Base-by-base conservation (phyloP, 352 stramenopile genomes). In the Pythium monospermum region DNA sequence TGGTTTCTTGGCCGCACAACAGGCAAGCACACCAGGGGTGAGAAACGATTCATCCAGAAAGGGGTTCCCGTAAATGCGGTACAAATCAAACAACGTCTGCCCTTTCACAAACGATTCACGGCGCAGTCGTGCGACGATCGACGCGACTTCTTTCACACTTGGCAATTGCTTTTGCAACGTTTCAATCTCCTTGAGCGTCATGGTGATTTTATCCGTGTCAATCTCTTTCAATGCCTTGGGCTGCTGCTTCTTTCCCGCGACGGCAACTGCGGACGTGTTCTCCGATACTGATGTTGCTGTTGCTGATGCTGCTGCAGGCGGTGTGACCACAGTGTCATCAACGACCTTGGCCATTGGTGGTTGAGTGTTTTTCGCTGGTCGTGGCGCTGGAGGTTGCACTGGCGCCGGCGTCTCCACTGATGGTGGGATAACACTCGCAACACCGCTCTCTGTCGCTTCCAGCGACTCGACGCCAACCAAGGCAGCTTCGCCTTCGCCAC, bases 1-100 rank as follows among this genome's bases (percentile, higher is more conserved):
- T 2, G 83, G 77, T 39, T 89, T 85, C 55, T 87, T 82, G 12
- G 79, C 80, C 18, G 89, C 74, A 32, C 79, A 91, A 43, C 77
- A 93, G 49, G 81, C 79, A 16, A 87, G 39, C n/a, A 93, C 78
- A 10, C 83, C 83, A 1, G 80, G 83, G 1, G 76, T 85, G 21
- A 93, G 57, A 25, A 93, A 93, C 38, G 82, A 83, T 49, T 91
- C 76, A 53, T 91, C 83, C 55, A 93, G 52, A 26, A 78, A 88
- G 49, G 83, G 77, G 50, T 93, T 93, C 33, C 83, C 83, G 58
- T 85, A 91, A 65, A 91, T 90, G 23, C 83, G 79, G 54, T 91
- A 93, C 35, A 93, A 64, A 51, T 93, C 80, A 49, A 93, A 93
- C 26, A 93, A 63, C 49, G 68, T 80, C 49, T 89, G 75, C 21